Conservation (phyloP, 2,329 filamentous ascomycete genomes). For the Moelleriella libera region DNA sequence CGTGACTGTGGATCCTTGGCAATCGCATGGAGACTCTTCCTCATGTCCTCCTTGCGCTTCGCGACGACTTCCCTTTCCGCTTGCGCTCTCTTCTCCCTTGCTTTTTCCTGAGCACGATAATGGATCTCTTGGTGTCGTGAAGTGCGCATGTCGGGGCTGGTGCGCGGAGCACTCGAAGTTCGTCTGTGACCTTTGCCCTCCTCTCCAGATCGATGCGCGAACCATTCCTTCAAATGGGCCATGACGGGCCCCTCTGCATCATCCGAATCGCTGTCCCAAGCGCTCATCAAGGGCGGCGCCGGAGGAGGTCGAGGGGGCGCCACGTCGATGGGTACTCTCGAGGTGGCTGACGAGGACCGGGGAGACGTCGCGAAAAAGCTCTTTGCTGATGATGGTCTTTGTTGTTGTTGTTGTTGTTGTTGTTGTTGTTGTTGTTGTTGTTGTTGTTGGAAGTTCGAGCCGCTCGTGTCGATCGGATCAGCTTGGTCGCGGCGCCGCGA, state of each 20-base stretch:
- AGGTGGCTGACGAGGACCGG: neutral
- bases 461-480: neutral
- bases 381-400: neutral
- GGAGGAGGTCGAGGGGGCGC: slow-evolving; percentile 4
- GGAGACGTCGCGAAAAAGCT: neutral
- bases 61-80: slow-evolving; percentile 1
- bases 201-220: slow-evolving; percentile 2
- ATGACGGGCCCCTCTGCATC: slow-evolving; percentile 11
- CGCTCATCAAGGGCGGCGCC: slow-evolving; percentile 10
- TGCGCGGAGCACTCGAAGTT: slow-evolving; percentile 2
- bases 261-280: slow-evolving; percentile 17
- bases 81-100: neutral
- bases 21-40: neutral
- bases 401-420: neutral
- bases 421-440: neutral
- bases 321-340: neutral
- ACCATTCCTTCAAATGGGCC: slow-evolving; percentile 6
- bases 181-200: slow-evolving; percentile 1
- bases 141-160: slow-evolving; percentile 4
- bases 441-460: neutral
- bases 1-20: neutral
- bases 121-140: slow-evolving; percentile 10
- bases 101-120: neutral
- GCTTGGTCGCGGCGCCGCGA: slow-evolving; percentile 11
- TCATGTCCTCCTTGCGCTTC: slow-evolving; percentile 1